Base-by-base conservation (phyloP, 331 rosid genomes). In the Cydonia oblonga region DNA sequence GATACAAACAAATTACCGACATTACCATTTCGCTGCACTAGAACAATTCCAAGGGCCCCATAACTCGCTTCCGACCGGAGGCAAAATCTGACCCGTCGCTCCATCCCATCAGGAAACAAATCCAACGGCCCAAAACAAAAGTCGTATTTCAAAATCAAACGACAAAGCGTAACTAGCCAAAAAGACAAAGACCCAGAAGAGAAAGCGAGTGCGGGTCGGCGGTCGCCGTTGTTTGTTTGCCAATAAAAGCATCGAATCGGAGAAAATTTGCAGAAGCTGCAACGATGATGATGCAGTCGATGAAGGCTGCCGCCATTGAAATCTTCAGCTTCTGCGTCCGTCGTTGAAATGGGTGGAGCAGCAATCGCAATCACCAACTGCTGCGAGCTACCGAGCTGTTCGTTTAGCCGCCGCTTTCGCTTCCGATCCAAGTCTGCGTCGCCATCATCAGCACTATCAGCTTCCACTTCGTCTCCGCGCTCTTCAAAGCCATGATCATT, bases 401-500 rank as follows among this genome's bases (percentile, higher is more conserved):
- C 75, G 82, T 86, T 82, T 82, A 81, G 82, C 78, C 63, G 73
- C 76, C 62, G 72, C 84, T 83, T 85, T 92, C 92, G 86, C 96
- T 83, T 90, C 61, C 74, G 81, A 86, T 85, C 87, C 78, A 90
- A 89, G 96, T 79, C 87, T 84, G 73, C 66, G 20, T 90, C 91
- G 46, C 77, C 76, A 73, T 73, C 82, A 35, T 23, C 28, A 71
- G 35, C 64, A 14, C 35, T 76, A 2, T 2, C 82, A 12, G 73
- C 78, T 59, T 81, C 79, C 63, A 68, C 73, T 20, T 81, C 73
- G 3, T 51, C 52, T 25, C 46, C 46, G 46, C 14, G 46, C 81
- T 56, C 77, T 76, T 72, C 86, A 83, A 76, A 81, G 84, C 87
- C 87, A 89, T 93, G 98, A 89, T 90, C 90, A 75, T 86, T 72